These are phyloP conservation scores for Verticillium zaregamsianum DNA, from an alignment of 2,329 filamentous ascomycete species.

Conservation along the genomic window DNA sequence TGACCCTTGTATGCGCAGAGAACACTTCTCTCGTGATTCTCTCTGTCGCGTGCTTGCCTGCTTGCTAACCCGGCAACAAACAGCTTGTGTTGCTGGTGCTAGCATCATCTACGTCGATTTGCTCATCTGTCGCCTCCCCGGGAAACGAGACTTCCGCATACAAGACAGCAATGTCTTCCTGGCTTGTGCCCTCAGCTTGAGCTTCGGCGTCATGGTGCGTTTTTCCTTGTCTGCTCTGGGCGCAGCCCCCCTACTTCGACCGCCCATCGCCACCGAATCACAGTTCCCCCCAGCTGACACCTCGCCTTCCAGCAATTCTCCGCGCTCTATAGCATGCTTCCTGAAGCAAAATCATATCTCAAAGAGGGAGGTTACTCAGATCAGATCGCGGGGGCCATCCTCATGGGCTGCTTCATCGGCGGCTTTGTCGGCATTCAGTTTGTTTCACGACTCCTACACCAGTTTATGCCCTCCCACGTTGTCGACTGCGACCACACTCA, in stretches of 20 bases:
- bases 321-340: conserved; percentile 87
- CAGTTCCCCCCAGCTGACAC: neutral
- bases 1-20: neutral
- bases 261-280: neutral
- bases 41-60: neutral
- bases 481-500: conserved; percentile 78
- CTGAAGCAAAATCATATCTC: conserved; percentile 77
- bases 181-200: conserved; percentile 82
- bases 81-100: conserved; percentile 69
- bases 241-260: neutral
- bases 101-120: conserved; percentile 84
- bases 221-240: neutral
- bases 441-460: conserved; percentile 68
- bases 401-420: conserved; percentile 65
- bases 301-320: conserved; percentile 69
- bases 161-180: conserved; percentile 86
- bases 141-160: conserved; percentile 75
- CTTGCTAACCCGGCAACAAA: conserved; percentile 12
- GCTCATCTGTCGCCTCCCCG: conserved; percentile 67
- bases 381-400: conserved; percentile 60
- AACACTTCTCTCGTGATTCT: neutral
- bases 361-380: conserved; percentile 62
- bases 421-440: conserved; percentile 75
- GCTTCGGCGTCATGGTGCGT: conserved; percentile 91
- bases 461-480: conserved; percentile 71